Evolutionary conservation across 495 filamentous ascomycete species (phyloP), one percentile per base, ranked within the genome.

Genomic region (Aspergillus affinis): DNA sequence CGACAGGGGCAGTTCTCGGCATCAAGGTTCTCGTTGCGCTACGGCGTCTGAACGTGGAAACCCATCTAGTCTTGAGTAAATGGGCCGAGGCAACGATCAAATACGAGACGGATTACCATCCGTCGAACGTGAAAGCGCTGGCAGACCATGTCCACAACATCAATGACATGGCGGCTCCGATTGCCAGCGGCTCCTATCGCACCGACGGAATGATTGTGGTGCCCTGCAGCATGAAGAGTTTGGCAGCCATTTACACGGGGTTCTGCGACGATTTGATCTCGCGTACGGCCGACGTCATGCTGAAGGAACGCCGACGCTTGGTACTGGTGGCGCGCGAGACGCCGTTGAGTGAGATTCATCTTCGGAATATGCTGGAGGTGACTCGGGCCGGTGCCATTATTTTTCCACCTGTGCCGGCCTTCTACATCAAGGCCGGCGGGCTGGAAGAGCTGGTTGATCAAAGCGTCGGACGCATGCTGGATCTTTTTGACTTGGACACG

Each of bases 251-350:
- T 27, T 50, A 61, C 10, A 60, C 58, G 0, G 73, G 73, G 4
- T 71, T 66, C 55, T 71, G 69, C 49, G 73, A 81, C 30, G 77
- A 81, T 58, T 51, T 81, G n/a, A 81, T 79, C 46, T 73, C 76
- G 0, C 69, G 78, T 0, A 72, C 75, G 0, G 77, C 78, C 9
- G 77, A 79, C 54, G 78, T 81, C 0, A 75, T 73, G 65, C 65
- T 81, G 18, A 80, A 81, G 57, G 78, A 81, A 57, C 59, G 76
- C 12, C 61, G 76, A 17, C 60, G 57, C 18, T 58, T 81, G 15
- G 75, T 81, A 0, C 63, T 80, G 6, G 78, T 74, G 10, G 68
- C 71, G 8, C 44, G 79, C 17, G 79, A 81, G 59, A 79, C 78
- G 0, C 78, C 79, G 2, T 27, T 81, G 49, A 79, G 75, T 49